Conservation (phyloP, 2,329 filamentous ascomycete species). For the Decorospora gaudefroyi region DNA sequence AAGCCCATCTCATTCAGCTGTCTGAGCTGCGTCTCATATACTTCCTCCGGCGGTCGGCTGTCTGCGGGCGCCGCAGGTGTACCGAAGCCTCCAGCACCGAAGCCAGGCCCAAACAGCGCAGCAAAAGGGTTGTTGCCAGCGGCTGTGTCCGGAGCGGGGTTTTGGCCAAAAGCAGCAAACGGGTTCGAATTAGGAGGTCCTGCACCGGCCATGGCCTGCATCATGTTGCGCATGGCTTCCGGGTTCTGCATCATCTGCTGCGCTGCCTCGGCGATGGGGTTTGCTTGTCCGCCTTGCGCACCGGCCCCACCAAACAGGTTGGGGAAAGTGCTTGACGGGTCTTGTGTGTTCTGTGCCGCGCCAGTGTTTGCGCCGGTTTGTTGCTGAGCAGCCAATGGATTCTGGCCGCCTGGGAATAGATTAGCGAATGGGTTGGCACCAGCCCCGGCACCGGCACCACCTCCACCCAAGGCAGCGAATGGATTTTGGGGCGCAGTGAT, state of each 20-base stretch:
- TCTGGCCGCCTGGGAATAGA: slow-evolving; percentile 54
- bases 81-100: slow-evolving; percentile 41
- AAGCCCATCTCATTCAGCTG: slow-evolving; percentile 99
- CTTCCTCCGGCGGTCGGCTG: slow-evolving; percentile 87
- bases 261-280: slow-evolving; percentile 56
- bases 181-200: slow-evolving; percentile 48
- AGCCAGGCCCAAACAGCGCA: slow-evolving; percentile 53
- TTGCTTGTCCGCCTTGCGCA: slow-evolving; percentile 45
- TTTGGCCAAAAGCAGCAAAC: slow-evolving; percentile 54
- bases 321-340: slow-evolving; percentile 38
- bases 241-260: slow-evolving; percentile 62
- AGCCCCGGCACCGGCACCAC: slow-evolving; percentile 33
- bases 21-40: slow-evolving; percentile 85
- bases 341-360: slow-evolving; percentile 26
- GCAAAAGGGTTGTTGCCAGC: slow-evolving; percentile 51
- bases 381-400: slow-evolving; percentile 42
- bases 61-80: slow-evolving; percentile 65
- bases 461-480: slow-evolving; percentile 52
- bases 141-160: slow-evolving; percentile 37
- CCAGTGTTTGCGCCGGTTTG: slow-evolving; percentile 30
- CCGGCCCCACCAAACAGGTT: slow-evolving; percentile 59
- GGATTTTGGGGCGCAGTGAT: slow-evolving; percentile 50
- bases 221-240: slow-evolving; percentile 56
- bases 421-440: slow-evolving; percentile 63
- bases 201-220: slow-evolving; percentile 59